Evolutionary conservation across 1,284 basidiomycete genomes (phyloP).

Genomic region (Cryptococcus sp.): DNA sequence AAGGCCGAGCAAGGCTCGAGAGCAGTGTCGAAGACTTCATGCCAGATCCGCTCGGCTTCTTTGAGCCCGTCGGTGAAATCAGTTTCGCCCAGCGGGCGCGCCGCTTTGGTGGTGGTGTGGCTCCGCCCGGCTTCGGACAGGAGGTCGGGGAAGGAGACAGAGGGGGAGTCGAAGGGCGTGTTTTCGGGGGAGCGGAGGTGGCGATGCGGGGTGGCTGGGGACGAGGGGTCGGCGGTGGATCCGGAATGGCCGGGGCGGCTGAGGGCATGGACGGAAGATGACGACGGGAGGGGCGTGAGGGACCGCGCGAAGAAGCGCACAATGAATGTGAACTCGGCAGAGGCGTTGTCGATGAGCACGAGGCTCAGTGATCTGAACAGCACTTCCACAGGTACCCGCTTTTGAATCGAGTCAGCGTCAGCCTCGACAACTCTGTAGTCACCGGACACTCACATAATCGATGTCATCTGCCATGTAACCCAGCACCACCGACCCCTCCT

Average conservation of each 20-base stretch:
- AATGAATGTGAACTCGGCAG: slow-evolving; percentile 83
- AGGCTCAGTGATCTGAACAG: slow-evolving; percentile 77
- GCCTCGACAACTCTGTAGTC: neutral
- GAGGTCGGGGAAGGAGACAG: slow-evolving; percentile 20
- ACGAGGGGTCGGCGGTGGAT: neutral
- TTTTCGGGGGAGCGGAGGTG: slow-evolving; percentile 12
- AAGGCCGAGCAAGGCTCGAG: slow-evolving; percentile 67
- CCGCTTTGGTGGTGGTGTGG: neutral
- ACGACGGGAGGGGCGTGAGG: neutral
- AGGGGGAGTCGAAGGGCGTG: slow-evolving; percentile 33
- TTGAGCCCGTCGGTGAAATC: slow-evolving; percentile 53
- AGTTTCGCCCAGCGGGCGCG: slow-evolving; percentile 20
- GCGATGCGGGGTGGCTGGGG: neutral
- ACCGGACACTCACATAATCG: slow-evolving; percentile 59
- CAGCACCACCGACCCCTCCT: slow-evolving; percentile 62
- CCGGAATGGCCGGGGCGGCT: neutral
- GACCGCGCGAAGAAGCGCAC: slow-evolving; percentile 66
- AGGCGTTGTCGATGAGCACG: slow-evolving; percentile 89
- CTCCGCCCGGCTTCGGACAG: slow-evolving; percentile 32
- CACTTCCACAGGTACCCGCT: slow-evolving; percentile 81
- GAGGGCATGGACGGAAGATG: neutral
- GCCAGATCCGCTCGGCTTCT: slow-evolving; percentile 63
- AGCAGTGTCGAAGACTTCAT: slow-evolving; percentile 83
- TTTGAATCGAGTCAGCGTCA: slow-evolving; percentile 10
- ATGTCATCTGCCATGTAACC: slow-evolving; percentile 85